A percentile compares a stretch with the other conserved stretches of the same genome.
These are phyloP conservation scores for Hypoxylon fragiforme DNA, from an alignment of 495 filamentous ascomycete genomes.

Conservation along the genomic window DNA sequence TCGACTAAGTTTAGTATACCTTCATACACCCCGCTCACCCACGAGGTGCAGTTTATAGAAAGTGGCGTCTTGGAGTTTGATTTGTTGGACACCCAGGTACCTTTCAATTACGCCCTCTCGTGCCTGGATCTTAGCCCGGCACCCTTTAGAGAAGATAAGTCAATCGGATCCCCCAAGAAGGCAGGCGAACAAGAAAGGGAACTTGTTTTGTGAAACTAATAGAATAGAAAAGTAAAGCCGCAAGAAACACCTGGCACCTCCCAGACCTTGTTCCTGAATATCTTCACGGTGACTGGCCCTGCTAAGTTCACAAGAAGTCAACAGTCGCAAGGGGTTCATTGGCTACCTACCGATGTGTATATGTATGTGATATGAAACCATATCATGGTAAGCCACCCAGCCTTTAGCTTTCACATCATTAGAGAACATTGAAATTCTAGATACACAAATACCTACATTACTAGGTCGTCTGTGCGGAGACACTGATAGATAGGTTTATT, in stretches of 20 bases:
- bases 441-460: constrained; percentile 18
- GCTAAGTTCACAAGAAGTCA: background rate
- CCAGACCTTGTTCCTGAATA: constrained; percentile 23
- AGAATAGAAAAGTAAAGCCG: constrained; percentile 25
- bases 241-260: constrained; percentile 26
- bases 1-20: constrained; percentile 26
- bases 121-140: constrained; percentile 32
- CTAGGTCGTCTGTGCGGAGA: constrained; percentile 7
- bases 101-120: constrained; percentile 26
- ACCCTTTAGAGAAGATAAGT: constrained; percentile 12
- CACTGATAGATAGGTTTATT: too few species aligned
- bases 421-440: too few species aligned
- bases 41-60: constrained; percentile 14
- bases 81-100: too few species aligned
- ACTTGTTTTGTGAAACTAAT: constrained; percentile 18
- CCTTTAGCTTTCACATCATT: background rate
- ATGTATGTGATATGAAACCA: constrained; percentile 1
- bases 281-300: constrained; percentile 15
- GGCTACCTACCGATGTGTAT: background rate
- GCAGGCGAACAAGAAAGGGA: constrained; percentile 21
- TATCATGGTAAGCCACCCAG: background rate
- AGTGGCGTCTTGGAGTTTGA: constrained; percentile 7
- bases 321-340: constrained; percentile 1
- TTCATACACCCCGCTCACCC: constrained; percentile 24
- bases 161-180: constrained; percentile 22